Evolutionary conservation across 805 yeast genomes (phyloP), one percentile per base, ranked within the genome.

Genomic region (Schwanniomyces pseudopolymorphus): DNA sequence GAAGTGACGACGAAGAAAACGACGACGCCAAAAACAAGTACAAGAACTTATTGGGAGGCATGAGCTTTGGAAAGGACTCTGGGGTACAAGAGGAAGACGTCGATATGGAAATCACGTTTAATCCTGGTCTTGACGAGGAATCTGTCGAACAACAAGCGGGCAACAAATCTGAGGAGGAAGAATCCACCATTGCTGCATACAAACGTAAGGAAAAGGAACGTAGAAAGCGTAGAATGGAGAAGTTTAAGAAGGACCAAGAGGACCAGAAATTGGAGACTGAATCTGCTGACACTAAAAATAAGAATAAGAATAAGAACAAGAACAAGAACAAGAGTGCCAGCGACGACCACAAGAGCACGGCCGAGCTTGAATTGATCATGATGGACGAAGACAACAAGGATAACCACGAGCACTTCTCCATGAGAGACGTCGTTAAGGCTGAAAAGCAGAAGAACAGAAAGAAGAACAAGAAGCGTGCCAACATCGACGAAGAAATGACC

Each of bases 101-200:
- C 24, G 97, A 90, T 59, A 87, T 94, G 89, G 98, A 94, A 64
- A 88, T 94, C 56, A 90, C 97, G 0, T 94, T 94, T 66, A 89
- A 91, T 33, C 97, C 98, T 2, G 97, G 89, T 3, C 67, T 90
- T 44, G 78, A 77, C 39, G 81, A 75, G 17, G 69, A 59, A 33
- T 67, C 58, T 2, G 44, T n/a, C n/a, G n/a, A n/a, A n/a, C n/a
- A 47, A n/a, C 67, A 67, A 42, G 66, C 59, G 33, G 74, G 59
- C 21, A 59, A 57, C 19, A 36, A 21, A 8, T 3, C n/a, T 3
- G 55, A 49, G 26, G 68, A 58, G n/a, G 87, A 85, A 43, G 89
- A 87, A 59, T 74, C 84, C 8, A 84, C 97, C 0, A 81, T 94
- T 42, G 91, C 85, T 33, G 85, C 83, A 55, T 80, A 90, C 59